phyloP scores from a whole-genome alignment of 129 eudicot genomes.

The Tagetes erecta region DNA sequence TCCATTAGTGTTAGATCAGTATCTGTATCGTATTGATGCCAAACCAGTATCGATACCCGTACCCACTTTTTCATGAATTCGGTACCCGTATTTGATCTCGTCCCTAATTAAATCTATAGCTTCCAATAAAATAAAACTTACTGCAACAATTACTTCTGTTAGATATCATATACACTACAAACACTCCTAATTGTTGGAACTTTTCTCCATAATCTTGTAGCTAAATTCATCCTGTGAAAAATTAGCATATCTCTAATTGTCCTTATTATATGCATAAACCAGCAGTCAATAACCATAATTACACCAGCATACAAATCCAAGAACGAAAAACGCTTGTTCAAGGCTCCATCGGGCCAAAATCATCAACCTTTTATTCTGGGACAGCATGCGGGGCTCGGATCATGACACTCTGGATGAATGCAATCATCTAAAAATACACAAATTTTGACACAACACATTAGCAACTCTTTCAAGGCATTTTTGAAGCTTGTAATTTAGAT shows the following conservation, averaged over 20 bases:
- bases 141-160: conserved; percentile 13
- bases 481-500: too few species aligned
- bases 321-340: conserved; percentile 19
- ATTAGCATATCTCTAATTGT: conserved; percentile 16
- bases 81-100: too few species aligned
- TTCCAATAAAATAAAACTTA: conserved; percentile 25
- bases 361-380: conserved; percentile 29
- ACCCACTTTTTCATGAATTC: too few species aligned
- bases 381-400: conserved; percentile 44
- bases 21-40: too few species aligned
- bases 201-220: conserved; percentile 17
- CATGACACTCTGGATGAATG: conserved; percentile 58
- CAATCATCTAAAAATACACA: conserved; percentile 54
- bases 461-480: too few species aligned
- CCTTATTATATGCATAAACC: conserved; percentile 22
- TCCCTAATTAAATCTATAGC: conserved; percentile 2
- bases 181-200: conserved; percentile 22
- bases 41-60: too few species aligned
- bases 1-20: too few species aligned
- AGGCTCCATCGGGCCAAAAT: conserved; percentile 41
- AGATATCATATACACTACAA: conserved; percentile 32
- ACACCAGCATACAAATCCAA: conserved; percentile 25
- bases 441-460: not conserved
- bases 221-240: conserved; percentile 27
- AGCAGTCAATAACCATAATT: conserved; percentile 21